Conservation (phyloP, 2,329 filamentous ascomycete species). For the Fusarium equiseti region DNA sequence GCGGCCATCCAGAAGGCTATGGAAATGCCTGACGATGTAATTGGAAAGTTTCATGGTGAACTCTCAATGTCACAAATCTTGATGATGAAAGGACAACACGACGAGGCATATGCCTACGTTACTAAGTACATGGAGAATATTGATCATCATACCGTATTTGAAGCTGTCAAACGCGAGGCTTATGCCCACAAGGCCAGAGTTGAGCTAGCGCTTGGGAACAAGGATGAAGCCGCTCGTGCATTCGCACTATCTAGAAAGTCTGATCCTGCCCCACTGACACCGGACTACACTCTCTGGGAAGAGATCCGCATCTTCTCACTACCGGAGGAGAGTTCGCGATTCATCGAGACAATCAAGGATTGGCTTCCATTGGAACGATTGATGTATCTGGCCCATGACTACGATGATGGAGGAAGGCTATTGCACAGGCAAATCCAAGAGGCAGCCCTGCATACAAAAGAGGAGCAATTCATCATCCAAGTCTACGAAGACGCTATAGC, state of each 20-base stretch:
- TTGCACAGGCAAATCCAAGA: constrained; percentile 27
- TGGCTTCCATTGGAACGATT: constrained; percentile 47
- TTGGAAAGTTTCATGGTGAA: neutral
- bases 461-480: constrained; percentile 40
- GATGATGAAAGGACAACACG: neutral
- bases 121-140: neutral
- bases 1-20: neutral
- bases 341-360: constrained; percentile 25
- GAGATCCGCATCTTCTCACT: no score
- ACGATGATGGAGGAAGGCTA: neutral
- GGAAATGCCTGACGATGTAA: neutral
- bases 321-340: no score
- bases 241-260: no score
- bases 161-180: neutral
- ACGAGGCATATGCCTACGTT: neutral
- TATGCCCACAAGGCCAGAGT: neutral
- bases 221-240: neutral
- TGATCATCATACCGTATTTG: rapidly evolving
- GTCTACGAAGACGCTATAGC: constrained; percentile 44
- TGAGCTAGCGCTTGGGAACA: neutral
- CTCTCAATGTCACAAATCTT: neutral
- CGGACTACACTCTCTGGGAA: no score
- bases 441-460: constrained; percentile 32
- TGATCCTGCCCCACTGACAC: no score
- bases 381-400: constrained; percentile 42